phyloP scores from a whole-genome alignment of 2,329 filamentous ascomycete genomes.

The Phaeosphaeriaceae sp. region DNA sequence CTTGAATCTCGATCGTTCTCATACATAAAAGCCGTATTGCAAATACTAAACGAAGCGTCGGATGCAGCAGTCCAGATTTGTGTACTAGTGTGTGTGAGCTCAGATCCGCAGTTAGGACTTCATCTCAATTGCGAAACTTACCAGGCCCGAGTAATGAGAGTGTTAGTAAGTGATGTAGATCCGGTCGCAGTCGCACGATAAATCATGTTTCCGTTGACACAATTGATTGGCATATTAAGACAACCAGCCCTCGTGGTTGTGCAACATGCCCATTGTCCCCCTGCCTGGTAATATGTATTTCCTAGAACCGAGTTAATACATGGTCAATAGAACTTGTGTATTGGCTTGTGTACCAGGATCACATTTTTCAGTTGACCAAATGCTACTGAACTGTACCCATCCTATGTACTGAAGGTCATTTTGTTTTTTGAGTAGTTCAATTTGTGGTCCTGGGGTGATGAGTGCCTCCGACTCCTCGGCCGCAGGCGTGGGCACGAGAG shows the following conservation, averaged over 20 bases:
- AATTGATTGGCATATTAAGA: conserved; percentile 24
- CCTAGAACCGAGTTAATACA: background rate
- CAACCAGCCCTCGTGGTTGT: conserved; percentile 26
- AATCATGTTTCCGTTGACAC: conserved; percentile 29
- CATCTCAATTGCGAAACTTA: conserved; percentile 4
- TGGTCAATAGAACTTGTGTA: background rate
- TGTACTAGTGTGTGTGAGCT: conserved; percentile 16
- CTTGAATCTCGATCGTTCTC: conserved; percentile 35
- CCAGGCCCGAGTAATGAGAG: conserved; percentile 15
- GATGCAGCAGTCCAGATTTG: conserved; percentile 17
- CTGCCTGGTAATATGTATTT: conserved; percentile 27
- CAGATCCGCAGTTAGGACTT: background rate
- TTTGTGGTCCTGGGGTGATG: conserved; percentile 31
- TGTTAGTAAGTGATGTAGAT: conserved; percentile 9
- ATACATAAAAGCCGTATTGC: conserved; percentile 40
- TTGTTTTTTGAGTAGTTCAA: conserved; percentile 33
- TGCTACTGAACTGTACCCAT: conserved; percentile 22
- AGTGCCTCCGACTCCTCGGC: conserved; percentile 24
- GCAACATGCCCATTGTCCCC: conserved; percentile 30
- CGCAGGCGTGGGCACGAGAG: conserved; percentile 14
- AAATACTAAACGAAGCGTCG: conserved; percentile 27
- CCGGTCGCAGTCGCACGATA: conserved; percentile 15
- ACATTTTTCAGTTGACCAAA: conserved; percentile 23
- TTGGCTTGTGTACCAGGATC: conserved; percentile 10
- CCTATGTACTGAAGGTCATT: conserved; percentile 31